Conservation (phyloP, 116 monocot species). For the Thalassia testudinum region DNA sequence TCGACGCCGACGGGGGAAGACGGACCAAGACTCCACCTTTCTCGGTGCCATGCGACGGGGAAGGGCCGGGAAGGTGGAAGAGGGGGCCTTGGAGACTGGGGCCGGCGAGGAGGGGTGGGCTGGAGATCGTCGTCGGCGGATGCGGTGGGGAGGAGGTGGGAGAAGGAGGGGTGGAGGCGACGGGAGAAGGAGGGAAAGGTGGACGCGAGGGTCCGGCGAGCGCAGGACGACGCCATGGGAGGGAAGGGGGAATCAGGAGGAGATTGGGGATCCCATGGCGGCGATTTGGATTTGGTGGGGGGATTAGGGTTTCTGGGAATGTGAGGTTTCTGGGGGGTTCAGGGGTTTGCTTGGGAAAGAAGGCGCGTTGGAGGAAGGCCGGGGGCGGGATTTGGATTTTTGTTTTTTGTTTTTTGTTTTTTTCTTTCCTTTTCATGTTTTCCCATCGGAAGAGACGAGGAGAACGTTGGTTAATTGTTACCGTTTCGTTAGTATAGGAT, state of each 20-base stretch:
- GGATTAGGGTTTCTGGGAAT: too few species aligned
- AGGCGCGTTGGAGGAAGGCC: too few species aligned
- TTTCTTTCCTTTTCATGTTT: too few species aligned
- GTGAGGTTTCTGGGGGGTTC: too few species aligned
- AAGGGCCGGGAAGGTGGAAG: neutral
- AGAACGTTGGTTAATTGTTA: too few species aligned
- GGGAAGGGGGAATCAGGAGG: neutral
- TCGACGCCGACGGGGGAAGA: slow-evolving; percentile 4
- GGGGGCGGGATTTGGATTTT: too few species aligned
- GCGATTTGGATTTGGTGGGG: too few species aligned
- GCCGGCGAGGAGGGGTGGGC: neutral
- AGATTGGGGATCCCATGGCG: slow-evolving; percentile 1
- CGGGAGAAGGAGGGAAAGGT: slow-evolving; percentile 10
- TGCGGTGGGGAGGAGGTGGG: slow-evolving; percentile 7
- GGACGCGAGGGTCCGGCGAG: slow-evolving; percentile 17
- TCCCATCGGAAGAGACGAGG: too few species aligned
- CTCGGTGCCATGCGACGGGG: neutral
- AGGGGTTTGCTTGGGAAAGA: too few species aligned
- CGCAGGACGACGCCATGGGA: slow-evolving; percentile 3
- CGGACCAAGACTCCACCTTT: slow-evolving; percentile 6
- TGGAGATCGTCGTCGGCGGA: slow-evolving; percentile 3
- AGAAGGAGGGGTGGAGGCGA: slow-evolving; percentile 11
- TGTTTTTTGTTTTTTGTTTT: too few species aligned
- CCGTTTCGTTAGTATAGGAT: too few species aligned
- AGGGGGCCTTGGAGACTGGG: neutral